Percentiles rank a stretch among this genome's conserved stretches.
phyloP scores from a whole-genome alignment of 768 basidiomycete genomes.

The Tremella fuciformis region DNA sequence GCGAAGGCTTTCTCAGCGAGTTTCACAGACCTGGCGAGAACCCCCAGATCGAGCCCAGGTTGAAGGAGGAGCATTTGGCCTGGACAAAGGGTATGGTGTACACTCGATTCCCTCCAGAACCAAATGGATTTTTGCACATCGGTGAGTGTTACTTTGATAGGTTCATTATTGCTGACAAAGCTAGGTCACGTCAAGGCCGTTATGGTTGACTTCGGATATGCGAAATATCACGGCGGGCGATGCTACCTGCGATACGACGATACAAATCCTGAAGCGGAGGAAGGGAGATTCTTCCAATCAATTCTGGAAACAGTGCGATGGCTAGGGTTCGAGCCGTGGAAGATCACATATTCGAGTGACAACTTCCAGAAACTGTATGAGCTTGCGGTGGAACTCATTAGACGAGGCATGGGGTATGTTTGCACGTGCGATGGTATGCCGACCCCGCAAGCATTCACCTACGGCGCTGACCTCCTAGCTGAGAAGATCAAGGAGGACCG shows the following conservation, averaged over 20 bases:
- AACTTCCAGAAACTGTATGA: conserved; percentile 85
- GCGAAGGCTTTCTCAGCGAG: conserved; percentile 87
- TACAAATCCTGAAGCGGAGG: conserved; percentile 97
- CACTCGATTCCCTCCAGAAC: conserved; percentile 98
- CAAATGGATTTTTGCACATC: conserved; percentile 83
- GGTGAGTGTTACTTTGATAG: conserved; percentile 25
- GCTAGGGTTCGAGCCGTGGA: conserved; percentile 97
- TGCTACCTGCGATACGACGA: conserved; percentile 93
- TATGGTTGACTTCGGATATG: conserved; percentile 97
- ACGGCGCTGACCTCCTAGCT: conserved; percentile 57
- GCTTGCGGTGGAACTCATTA: conserved; percentile 81
- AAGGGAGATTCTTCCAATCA: conserved; percentile 91
- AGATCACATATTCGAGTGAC: conserved; percentile 98
- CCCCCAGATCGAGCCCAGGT: conserved; percentile 72
- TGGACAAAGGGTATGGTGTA: conserved; percentile 77
- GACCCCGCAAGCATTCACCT: background rate
- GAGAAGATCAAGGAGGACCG: conserved; percentile 87
- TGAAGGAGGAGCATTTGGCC: conserved; percentile 76
- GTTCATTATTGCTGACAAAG: conserved; percentile 5
- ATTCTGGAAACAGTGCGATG: conserved; percentile 93
- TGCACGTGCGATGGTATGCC: conserved; percentile 92
- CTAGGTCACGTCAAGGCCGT: conserved; percentile 98
- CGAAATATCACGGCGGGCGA: conserved; percentile 85
- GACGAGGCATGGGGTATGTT: conserved; percentile 87
- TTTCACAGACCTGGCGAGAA: conserved; percentile 94